Evolutionary conservation across 1,284 basidiomycete genomes (phyloP).

Genomic region (Trametes hirsuta): DNA sequence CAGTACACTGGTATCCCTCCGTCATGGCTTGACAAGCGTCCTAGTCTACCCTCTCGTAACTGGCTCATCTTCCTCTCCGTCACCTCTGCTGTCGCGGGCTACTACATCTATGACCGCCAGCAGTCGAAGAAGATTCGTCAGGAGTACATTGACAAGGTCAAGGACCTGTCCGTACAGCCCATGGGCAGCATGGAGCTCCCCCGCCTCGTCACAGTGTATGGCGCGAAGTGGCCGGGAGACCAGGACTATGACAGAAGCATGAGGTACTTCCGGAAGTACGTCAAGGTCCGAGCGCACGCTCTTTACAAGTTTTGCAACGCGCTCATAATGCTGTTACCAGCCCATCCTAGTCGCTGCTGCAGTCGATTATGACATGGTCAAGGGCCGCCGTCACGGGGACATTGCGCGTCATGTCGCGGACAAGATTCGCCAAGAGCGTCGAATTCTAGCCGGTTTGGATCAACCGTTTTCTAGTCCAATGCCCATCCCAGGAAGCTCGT

Average conservation of each 20-base stretch:
- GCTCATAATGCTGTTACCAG: constrained; percentile 44
- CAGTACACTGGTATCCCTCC: constrained; percentile 60
- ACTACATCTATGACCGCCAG: constrained; percentile 85
- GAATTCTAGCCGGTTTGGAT: constrained; percentile 67
- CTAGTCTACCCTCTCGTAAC: constrained; percentile 86
- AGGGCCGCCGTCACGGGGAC: constrained; percentile 85
- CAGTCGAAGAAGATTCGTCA: constrained; percentile 79
- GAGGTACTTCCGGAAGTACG: constrained; percentile 92
- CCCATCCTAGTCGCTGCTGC: constrained; percentile 94
- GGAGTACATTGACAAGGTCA: constrained; percentile 82
- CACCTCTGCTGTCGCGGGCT: constrained; percentile 69
- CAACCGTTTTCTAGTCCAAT: constrained; percentile 45
- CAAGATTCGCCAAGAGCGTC: constrained; percentile 67
- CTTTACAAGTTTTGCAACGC: constrained; percentile 11
- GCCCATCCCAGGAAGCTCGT: constrained; percentile 60
- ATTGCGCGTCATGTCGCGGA: constrained; percentile 78
- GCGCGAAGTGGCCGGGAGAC: constrained; percentile 91
- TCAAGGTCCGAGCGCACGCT: constrained; percentile 73
- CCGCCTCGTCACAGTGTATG: constrained; percentile 87
- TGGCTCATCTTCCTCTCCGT: constrained; percentile 91
- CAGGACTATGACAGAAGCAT: constrained; percentile 87
- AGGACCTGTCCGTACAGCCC: constrained; percentile 71
- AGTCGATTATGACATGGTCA: constrained; percentile 87
- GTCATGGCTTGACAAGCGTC: constrained; percentile 74
- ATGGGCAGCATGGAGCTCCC: constrained; percentile 71